Conservation (phyloP, 2,329 filamentous ascomycete genomes). For the Aspergillus viridinutans region DNA sequence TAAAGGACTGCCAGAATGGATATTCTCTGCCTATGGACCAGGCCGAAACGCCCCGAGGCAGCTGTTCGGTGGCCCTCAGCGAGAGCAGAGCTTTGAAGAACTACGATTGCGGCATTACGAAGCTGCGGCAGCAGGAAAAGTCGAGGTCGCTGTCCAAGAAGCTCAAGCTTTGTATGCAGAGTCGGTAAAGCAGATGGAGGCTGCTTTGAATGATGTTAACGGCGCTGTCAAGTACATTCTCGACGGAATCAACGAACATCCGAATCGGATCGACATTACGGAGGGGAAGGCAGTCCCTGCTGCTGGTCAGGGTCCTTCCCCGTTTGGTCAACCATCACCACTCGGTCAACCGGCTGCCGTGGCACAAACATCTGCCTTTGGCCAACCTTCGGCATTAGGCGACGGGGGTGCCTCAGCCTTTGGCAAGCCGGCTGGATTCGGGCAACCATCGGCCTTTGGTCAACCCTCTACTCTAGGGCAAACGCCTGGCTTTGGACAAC, state of each 20-base stretch:
- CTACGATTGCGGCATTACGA: conserved; percentile 69
- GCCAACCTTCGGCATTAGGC: conserved; percentile 22
- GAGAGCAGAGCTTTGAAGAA: conserved; percentile 88
- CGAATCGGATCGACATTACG: conserved; percentile 63
- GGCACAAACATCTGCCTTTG: conserved; percentile 18
- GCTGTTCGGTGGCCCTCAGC: conserved; percentile 71
- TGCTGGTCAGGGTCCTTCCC: conserved; percentile 9
- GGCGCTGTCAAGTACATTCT: conserved; percentile 69
- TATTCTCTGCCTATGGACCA: conserved; percentile 81
- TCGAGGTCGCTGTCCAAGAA: conserved; percentile 50
- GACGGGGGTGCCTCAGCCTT: conserved; percentile 14
- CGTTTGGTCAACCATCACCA: conserved; percentile 32
- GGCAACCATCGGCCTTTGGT: conserved; percentile 25
- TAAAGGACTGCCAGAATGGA: conserved; percentile 72
- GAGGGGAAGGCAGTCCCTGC: conserved; percentile 27
- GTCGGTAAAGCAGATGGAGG: conserved; percentile 67
- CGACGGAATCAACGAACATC: conserved; percentile 64
- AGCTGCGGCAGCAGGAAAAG: conserved; percentile 58
- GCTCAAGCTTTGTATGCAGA: conserved; percentile 56
- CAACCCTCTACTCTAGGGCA: conserved; percentile 17
- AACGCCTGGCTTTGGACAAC: conserved; percentile 15
- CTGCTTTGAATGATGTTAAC: conserved; percentile 63
- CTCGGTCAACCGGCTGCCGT: conserved; percentile 38
- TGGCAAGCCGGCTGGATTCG: conserved; percentile 16
- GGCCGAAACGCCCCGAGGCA: conserved; percentile 72